These are phyloP conservation scores for Nannizziopsis barbatae DNA, from an alignment of 2,329 filamentous ascomycete species.

Conservation along the genomic window DNA sequence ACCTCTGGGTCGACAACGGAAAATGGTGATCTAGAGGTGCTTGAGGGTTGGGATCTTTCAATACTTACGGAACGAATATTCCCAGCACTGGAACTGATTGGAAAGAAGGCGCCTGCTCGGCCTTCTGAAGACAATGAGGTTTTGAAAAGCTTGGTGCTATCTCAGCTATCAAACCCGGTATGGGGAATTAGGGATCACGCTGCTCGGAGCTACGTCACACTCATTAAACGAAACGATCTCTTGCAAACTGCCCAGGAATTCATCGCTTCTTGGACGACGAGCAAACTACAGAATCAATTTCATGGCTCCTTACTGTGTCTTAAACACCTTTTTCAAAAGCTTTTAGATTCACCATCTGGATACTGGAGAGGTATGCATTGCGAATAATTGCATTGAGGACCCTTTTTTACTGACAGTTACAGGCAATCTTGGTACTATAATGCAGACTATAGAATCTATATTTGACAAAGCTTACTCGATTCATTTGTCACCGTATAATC, in stretches of 20 bases:
- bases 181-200: slow-evolving; percentile 40
- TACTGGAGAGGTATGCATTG: slow-evolving; percentile 24
- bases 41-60: slow-evolving; percentile 20
- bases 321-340: slow-evolving; percentile 29
- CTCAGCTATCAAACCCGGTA: slow-evolving; percentile 33
- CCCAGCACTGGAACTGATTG: slow-evolving; percentile 37
- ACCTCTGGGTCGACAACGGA: background rate
- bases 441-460: slow-evolving; percentile 20
- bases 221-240: slow-evolving; percentile 27
- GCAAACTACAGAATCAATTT: slow-evolving; percentile 26
- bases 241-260: slow-evolving; percentile 22
- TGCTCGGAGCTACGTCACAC: slow-evolving; percentile 33
- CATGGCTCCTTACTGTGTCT: slow-evolving; percentile 34
- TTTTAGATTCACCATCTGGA: slow-evolving; percentile 24
- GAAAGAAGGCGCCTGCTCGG: slow-evolving; percentile 32
- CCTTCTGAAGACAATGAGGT: slow-evolving; percentile 24
- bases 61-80: slow-evolving; percentile 35
- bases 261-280: slow-evolving; percentile 14
- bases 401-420: background rate
- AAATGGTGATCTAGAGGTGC: background rate
- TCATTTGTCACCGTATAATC: slow-evolving; percentile 27
- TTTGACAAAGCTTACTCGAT: slow-evolving; percentile 22
- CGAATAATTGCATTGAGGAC: background rate
- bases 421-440: slow-evolving; percentile 25
- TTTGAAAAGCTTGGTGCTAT: slow-evolving; percentile 25